Evolutionary conservation across 208 protist species (phyloP).

Genomic region (Leishmania arabica): DNA sequence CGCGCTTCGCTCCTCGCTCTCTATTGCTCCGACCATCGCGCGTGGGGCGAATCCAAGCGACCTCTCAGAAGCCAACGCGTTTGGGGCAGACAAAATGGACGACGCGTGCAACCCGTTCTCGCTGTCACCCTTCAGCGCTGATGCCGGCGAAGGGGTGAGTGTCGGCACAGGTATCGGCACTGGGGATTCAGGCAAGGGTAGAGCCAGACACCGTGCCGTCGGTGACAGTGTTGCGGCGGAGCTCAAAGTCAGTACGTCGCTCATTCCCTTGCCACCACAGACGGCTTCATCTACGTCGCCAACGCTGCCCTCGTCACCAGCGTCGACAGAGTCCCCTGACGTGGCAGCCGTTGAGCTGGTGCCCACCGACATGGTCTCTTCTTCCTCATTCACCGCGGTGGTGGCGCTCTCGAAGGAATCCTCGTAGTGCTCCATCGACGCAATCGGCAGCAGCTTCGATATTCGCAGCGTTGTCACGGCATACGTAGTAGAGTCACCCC

Average conservation of each 20-base stretch:
- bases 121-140: not conserved
- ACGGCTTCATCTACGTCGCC: not conserved
- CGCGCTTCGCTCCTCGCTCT: not conserved
- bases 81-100: not conserved
- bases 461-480: not conserved
- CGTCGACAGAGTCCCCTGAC: not conserved
- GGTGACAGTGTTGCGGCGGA: not conserved
- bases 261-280: not conserved
- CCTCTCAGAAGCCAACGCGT: not conserved
- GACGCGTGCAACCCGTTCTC: not conserved
- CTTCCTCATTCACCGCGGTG: slow-evolving; percentile 17
- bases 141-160: not conserved
- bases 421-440: slow-evolving; percentile 64
- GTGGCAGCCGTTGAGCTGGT: slow-evolving; percentile 9
- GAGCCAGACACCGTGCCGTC: not conserved
- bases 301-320: not conserved
- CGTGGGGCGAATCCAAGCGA: not conserved
- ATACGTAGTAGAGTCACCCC: not conserved
- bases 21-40: not conserved
- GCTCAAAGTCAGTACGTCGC: not conserved
- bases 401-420: slow-evolving; percentile 70
- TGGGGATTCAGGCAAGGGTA: slow-evolving; percentile 4
- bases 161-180: not conserved
- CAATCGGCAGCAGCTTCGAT: not conserved
- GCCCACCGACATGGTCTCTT: not conserved